Evolutionary conservation across 2,329 filamentous ascomycete genomes (phyloP).

Genomic region (Aureobasidium subglaciale): DNA sequence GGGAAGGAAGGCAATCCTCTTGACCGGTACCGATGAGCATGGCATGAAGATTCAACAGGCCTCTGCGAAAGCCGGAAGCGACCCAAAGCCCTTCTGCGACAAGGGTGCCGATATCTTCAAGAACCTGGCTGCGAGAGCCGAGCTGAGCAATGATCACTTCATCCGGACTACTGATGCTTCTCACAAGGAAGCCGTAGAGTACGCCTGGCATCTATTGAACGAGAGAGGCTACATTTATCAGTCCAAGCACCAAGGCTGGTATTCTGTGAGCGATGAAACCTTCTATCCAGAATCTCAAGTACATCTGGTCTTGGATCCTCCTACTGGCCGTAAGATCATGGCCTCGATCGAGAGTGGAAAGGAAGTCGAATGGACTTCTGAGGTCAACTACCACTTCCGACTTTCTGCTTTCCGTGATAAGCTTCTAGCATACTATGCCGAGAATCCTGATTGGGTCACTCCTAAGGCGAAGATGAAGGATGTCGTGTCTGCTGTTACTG

Average conservation of each 20-base stretch:
- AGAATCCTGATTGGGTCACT: slow-evolving; percentile 70
- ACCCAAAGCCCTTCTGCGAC: slow-evolving; percentile 83
- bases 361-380: slow-evolving; percentile 89
- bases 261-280: slow-evolving; percentile 91
- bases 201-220: slow-evolving; percentile 79
- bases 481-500: slow-evolving; percentile 67
- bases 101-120: slow-evolving; percentile 72
- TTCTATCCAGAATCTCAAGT: slow-evolving; percentile 80
- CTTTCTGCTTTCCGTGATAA: slow-evolving; percentile 74
- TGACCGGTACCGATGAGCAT: slow-evolving; percentile 94
- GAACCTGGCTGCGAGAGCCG: slow-evolving; percentile 61
- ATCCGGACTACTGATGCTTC: slow-evolving; percentile 82
- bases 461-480: slow-evolving; percentile 69
- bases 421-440: slow-evolving; percentile 70
- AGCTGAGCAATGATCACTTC: slow-evolving; percentile 75
- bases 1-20: slow-evolving; percentile 63
- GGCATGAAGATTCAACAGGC: slow-evolving; percentile 95
- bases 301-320: slow-evolving; percentile 65
- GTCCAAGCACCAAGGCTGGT: slow-evolving; percentile 87
- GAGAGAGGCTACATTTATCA: slow-evolving; percentile 75
- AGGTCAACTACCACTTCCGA: slow-evolving; percentile 91
- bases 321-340: slow-evolving; percentile 76
- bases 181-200: slow-evolving; percentile 77
- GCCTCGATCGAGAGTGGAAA: slow-evolving; percentile 81
- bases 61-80: slow-evolving; percentile 60